A percentile compares a stretch with the other conserved stretches of the same genome.
Evolutionary conservation across 805 yeast genomes (phyloP).

Genomic region (Kuraishia floccosa): DNA sequence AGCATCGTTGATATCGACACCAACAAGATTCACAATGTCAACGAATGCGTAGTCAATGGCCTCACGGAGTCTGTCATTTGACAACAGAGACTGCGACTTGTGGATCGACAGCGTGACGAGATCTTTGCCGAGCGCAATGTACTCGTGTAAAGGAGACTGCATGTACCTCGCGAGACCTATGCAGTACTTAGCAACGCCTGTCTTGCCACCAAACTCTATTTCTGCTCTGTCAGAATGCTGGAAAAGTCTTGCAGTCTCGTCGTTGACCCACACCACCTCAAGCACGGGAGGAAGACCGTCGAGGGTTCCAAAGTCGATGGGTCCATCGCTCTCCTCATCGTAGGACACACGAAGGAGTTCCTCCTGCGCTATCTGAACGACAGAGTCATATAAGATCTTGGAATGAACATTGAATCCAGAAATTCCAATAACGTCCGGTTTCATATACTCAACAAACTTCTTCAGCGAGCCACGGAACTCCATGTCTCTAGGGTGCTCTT

Average conservation of each 20-base stretch:
- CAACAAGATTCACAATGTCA: conserved; percentile 83
- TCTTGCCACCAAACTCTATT: conserved; percentile 74
- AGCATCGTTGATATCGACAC: conserved; percentile 89
- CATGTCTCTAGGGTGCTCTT: conserved; percentile 51
- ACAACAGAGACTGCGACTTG: conserved; percentile 60
- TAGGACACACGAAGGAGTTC: conserved; percentile 41
- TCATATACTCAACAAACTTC: conserved; percentile 45
- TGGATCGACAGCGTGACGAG: conserved; percentile 53
- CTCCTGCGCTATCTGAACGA: conserved; percentile 43
- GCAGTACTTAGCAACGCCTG: conserved; percentile 72
- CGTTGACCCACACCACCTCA: conserved; percentile 74
- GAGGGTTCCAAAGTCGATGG: conserved; percentile 11
- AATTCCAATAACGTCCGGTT: conserved; percentile 85
- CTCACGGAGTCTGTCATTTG: conserved; percentile 48
- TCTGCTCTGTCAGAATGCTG: conserved; percentile 70
- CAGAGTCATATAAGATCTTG: conserved; percentile 44
- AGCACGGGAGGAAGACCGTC: conserved; percentile 39
- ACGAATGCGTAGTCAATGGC: conserved; percentile 77
- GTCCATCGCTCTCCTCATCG: conserved; percentile 21
- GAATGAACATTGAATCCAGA: conserved; percentile 79
- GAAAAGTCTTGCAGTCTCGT: conserved; percentile 85
- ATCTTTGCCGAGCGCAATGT: conserved; percentile 70
- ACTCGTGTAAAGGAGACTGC: conserved; percentile 90
- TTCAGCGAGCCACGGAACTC: conserved; percentile 59
- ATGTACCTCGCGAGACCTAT: conserved; percentile 84